phyloP scores from a whole-genome alignment of 1,139 yeast genomes.

The Candida sojae region DNA sequence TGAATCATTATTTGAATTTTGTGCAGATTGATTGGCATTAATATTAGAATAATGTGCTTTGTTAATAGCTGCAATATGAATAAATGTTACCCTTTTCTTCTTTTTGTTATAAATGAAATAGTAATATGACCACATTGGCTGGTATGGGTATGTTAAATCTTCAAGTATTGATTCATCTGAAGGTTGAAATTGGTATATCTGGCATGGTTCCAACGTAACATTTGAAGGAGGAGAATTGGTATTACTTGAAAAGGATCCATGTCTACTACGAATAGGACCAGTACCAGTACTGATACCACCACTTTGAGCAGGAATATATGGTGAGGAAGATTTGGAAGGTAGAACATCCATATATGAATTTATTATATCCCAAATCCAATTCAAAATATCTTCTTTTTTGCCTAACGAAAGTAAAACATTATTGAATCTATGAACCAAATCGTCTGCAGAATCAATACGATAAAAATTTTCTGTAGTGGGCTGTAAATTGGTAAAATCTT shows the following conservation, averaged over 20 bases:
- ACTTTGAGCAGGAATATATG: constrained; percentile 16
- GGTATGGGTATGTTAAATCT: constrained; percentile 65
- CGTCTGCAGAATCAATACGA: constrained; percentile 45
- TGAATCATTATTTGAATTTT: not conserved
- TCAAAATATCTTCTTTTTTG: constrained; percentile 48
- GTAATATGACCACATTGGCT: constrained; percentile 85
- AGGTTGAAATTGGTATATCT: constrained; percentile 77
- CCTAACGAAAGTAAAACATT: constrained; percentile 82
- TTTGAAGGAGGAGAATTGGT: constrained; percentile 17
- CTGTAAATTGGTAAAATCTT: constrained; percentile 84
- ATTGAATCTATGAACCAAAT: constrained; percentile 72
- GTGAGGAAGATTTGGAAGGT: constrained; percentile 30
- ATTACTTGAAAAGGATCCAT: constrained; percentile 13
- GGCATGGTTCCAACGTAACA: constrained; percentile 52
- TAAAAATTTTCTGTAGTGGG: constrained; percentile 76
- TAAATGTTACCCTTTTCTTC: constrained; percentile 85
- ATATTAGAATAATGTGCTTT: constrained; percentile 40
- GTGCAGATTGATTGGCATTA: constrained; percentile 19
- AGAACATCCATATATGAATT: constrained; percentile 79
- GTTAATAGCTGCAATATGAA: constrained; percentile 56
- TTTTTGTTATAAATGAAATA: constrained; percentile 93
- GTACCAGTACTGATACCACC: constrained; percentile 14
- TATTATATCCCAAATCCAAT: constrained; percentile 87
- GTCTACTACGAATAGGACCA: constrained; percentile 16
- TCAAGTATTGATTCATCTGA: constrained; percentile 77